phyloP scores from a whole-genome alignment of 768 basidiomycete genomes.

The Pulveroboletus sp. region DNA sequence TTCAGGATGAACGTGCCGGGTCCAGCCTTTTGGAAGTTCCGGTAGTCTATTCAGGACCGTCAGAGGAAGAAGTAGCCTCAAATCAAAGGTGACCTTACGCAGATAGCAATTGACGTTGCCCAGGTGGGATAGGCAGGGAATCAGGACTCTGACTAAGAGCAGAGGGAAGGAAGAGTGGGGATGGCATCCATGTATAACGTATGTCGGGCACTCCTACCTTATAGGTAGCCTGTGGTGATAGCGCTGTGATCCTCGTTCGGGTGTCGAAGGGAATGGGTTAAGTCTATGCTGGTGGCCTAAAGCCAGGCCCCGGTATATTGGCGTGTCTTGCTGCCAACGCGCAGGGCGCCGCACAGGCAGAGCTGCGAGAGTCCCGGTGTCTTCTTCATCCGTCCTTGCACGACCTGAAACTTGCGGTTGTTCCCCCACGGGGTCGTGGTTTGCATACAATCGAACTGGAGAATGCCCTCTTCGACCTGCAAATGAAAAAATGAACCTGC shows the following conservation, averaged over 20 bases:
- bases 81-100: conserved; percentile 1
- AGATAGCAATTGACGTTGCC: conserved; percentile 6
- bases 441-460: not conserved
- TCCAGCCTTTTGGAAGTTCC: conserved; percentile 2
- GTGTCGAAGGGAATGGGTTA: not conserved
- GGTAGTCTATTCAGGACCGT: not conserved
- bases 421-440: not conserved
- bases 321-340: not conserved
- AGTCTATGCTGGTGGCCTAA: not conserved
- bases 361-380: conserved; percentile 1
- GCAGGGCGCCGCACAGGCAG: not conserved
- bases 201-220: not conserved
- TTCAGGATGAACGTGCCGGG: conserved; percentile 12
- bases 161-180: not conserved
- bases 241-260: conserved; percentile 8
- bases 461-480: not conserved
- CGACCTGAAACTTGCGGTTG: not conserved
- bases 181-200: not conserved
- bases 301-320: not conserved
- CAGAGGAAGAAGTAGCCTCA: not conserved
- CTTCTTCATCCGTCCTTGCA: not conserved
- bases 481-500: not conserved
- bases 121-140: conserved; percentile 1
- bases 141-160: not conserved
- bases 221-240: conserved; percentile 1